These are phyloP conservation scores for Neurospora sp. DNA, from an alignment of 495 filamentous ascomycete genomes.

Conservation along the genomic window DNA sequence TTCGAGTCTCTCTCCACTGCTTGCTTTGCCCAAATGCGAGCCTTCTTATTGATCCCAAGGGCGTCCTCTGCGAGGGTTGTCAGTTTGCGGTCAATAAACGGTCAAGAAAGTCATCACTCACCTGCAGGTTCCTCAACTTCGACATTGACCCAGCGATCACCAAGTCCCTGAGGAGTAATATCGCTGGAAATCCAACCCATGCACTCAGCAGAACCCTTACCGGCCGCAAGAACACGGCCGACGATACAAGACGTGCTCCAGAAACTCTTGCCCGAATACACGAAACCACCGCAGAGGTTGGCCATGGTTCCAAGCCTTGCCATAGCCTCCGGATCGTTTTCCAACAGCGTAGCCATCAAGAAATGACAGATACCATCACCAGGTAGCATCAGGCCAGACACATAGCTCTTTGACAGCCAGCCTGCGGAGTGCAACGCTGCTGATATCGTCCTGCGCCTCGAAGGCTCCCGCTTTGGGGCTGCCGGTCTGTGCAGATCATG, in stretches of 20 bases:
- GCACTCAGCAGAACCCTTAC: constrained; percentile 56
- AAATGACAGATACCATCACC: constrained; percentile 66
- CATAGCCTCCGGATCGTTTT: constrained; percentile 61
- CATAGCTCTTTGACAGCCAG: constrained; percentile 75
- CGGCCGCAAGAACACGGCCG: constrained; percentile 61
- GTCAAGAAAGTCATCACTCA: constrained; percentile 14
- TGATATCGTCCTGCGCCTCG: constrained; percentile 28
- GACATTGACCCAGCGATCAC: constrained; percentile 58
- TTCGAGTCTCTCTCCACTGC: constrained; percentile 41
- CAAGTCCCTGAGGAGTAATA: constrained; percentile 39
- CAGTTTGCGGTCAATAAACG: not conserved
- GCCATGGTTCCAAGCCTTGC: constrained; percentile 54
- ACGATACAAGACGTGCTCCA: constrained; percentile 77
- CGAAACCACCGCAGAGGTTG: constrained; percentile 71
- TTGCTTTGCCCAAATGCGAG: constrained; percentile 37
- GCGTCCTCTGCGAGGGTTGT: constrained; percentile 26
- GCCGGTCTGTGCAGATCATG: constrained; percentile 1
- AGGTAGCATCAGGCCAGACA: constrained; percentile 70
- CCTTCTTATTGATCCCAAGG: constrained; percentile 31
- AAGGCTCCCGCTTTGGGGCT: constrained; percentile 16
- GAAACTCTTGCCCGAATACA: constrained; percentile 59
- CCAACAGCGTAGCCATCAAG: constrained; percentile 66
- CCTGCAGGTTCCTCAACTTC: constrained; percentile 40
- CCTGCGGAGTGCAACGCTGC: constrained; percentile 46
- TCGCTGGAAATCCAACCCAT: constrained; percentile 68